Evolutionary conservation across 2,329 filamentous ascomycete species (phyloP), one percentile per base, ranked within the genome.

Genomic region (Exophiala alcalophila): DNA sequence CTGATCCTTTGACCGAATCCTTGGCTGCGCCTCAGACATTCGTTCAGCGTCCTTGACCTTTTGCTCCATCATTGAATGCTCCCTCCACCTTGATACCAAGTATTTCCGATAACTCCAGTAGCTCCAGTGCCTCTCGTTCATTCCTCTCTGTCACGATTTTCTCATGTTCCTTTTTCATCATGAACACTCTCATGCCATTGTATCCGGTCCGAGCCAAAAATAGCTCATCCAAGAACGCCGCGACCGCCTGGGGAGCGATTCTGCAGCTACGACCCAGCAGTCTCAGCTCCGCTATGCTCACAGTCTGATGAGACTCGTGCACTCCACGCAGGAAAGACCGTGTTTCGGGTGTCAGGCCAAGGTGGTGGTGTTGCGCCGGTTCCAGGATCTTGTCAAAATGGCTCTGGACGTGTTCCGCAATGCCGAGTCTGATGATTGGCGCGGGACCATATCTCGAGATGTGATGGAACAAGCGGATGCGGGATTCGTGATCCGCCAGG

Each of bases 401-500:
- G 29, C 16, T 44, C 7, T 31, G 32, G 20, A 44, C 31, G 4
- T 46, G 30, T 23, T 45, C 23, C 10, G 33, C 38, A 26, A 52
- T 49, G 9, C 49, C 49, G 8, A 26, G 29, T 4, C 49, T 32
- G 15, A 52, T 40, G 34, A 52, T 39, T 3, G 49, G 49, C 8
- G 44, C 38, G 11, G 49, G 49, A n/a, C 49, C 49, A 23, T 47
- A 52, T 18, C 38, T 46, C 4, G 33, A 37, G 10, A 52, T 31
- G 21, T 52, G 45, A 24, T 52, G 49, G 35, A 52, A 52, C 5
- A 52, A 41, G 7, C 49, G 45, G 2, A 40, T 39, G 19, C 49
- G 49, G 5, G 32, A 45, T 27, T 48, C 49, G 5, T 40, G 18
- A 38, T 52, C 49, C 18, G 38, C 49, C 14, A 52, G 21, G 27